A percentile compares a stretch with the other conserved stretches of the same genome.
Conservation (phyloP, 495 filamentous ascomycete species). For the Penicillium robsamsonii region DNA sequence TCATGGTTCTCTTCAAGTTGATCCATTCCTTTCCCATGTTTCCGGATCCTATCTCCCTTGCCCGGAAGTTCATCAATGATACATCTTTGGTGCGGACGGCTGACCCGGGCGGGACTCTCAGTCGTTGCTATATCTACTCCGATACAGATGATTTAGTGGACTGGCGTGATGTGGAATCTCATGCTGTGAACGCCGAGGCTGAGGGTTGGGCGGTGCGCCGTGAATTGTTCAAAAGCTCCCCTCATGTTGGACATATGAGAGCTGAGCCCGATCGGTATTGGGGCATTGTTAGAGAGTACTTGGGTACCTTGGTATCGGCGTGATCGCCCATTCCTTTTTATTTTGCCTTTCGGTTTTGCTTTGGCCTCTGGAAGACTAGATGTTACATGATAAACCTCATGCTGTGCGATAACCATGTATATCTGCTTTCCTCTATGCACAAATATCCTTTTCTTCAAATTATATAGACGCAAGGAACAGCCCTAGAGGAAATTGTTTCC, state of each 20-base stretch:
- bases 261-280: conserved; percentile 45
- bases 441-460: not conserved
- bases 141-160: conserved; percentile 43
- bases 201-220: conserved; percentile 36
- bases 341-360: not conserved
- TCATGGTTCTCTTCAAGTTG: conserved; percentile 20
- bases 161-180: conserved; percentile 40
- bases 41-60: conserved; percentile 29
- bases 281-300: conserved; percentile 33
- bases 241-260: conserved; percentile 48
- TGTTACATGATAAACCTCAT: not conserved
- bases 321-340: conserved; percentile 1
- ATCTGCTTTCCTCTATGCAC: not conserved
- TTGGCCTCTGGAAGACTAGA: not conserved
- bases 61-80: conserved; percentile 34
- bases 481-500: not conserved
- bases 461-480: not conserved
- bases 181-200: conserved; percentile 39
- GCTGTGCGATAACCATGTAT: not conserved
- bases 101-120: conserved; percentile 14
- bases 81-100: conserved; percentile 23
- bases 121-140: conserved; percentile 48
- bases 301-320: conserved; percentile 13
- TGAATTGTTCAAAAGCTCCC: conserved; percentile 39
- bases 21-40: conserved; percentile 15